Conservation (phyloP, 441 rosid species). For the Capsella rubella region DNA sequence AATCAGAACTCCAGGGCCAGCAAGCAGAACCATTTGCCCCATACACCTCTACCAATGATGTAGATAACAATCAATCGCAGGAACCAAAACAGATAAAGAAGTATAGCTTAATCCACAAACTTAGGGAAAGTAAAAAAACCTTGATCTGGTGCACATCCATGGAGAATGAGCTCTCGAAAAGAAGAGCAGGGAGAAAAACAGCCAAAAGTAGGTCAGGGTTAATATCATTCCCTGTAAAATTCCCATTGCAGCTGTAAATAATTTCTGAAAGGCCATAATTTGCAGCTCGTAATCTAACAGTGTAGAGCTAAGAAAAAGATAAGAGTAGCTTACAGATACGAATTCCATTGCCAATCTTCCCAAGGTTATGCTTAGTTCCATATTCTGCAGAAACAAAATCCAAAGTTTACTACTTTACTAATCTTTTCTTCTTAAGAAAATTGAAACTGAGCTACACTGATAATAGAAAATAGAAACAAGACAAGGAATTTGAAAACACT, state of each 20-base stretch:
- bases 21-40: constrained; percentile 87
- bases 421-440: neutral
- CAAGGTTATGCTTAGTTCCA: constrained; percentile 71
- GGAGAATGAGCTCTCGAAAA: constrained; percentile 93
- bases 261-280: neutral
- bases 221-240: constrained; percentile 78
- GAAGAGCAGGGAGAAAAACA: constrained; percentile 94
- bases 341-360: constrained; percentile 85
- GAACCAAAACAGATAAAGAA: constrained; percentile 2
- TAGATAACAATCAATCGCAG: neutral
- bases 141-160: constrained; percentile 96
- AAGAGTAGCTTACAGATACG: constrained; percentile 74
- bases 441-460: neutral
- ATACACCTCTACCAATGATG: constrained; percentile 65
- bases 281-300: constrained; percentile 3
- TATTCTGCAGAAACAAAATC: constrained; percentile 59
- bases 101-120: neutral
- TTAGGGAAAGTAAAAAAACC: constrained; percentile 51
- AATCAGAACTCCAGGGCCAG: constrained; percentile 94
- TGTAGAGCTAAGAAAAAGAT: neutral
- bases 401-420: neutral
- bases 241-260: constrained; percentile 17
- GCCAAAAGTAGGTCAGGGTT: constrained; percentile 86
- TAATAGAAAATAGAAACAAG: neutral
- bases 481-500: neutral